Conservation (phyloP, 176 grass and related monocot species). For the Oryza glumipatula region DNA sequence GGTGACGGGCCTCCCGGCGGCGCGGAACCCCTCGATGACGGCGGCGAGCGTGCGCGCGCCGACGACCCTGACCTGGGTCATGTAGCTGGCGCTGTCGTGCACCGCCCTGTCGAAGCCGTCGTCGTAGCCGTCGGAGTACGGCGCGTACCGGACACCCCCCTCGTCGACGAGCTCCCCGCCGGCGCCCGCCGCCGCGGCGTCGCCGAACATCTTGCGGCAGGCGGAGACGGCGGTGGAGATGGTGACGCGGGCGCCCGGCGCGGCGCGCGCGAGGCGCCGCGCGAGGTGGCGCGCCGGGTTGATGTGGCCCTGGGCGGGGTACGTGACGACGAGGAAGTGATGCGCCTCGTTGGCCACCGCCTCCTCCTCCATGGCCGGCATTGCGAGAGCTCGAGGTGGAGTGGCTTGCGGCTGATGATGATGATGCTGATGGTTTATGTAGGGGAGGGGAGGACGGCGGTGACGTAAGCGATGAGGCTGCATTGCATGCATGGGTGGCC, state of each 20-base stretch:
- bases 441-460: background rate
- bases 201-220: slow-evolving; percentile 53
- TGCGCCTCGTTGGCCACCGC: background rate
- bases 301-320: slow-evolving; percentile 69
- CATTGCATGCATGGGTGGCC: background rate
- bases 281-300: slow-evolving; percentile 69
- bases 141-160: slow-evolving; percentile 43
- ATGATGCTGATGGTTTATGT: background rate
- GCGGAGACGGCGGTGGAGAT: slow-evolving; percentile 57
- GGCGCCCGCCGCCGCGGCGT: background rate
- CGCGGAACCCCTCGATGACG: slow-evolving; percentile 40
- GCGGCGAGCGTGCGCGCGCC: slow-evolving; percentile 41
- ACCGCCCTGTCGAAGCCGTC: slow-evolving; percentile 27
- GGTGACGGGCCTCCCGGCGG: slow-evolving; percentile 37
- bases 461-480: slow-evolving; percentile 49
- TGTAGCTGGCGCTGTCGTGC: slow-evolving; percentile 29
- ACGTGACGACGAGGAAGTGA: slow-evolving; percentile 60
- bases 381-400: background rate
- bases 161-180: slow-evolving; percentile 22
- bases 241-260: slow-evolving; percentile 45
- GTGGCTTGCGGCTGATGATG: background rate
- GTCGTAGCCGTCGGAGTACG: slow-evolving; percentile 68
- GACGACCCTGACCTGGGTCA: background rate
- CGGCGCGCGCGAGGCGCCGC: slow-evolving; percentile 34
- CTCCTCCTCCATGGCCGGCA: slow-evolving; percentile 36